phyloP scores from a whole-genome alignment of 1,284 basidiomycete genomes.

The Ceratobasidium sp. region DNA sequence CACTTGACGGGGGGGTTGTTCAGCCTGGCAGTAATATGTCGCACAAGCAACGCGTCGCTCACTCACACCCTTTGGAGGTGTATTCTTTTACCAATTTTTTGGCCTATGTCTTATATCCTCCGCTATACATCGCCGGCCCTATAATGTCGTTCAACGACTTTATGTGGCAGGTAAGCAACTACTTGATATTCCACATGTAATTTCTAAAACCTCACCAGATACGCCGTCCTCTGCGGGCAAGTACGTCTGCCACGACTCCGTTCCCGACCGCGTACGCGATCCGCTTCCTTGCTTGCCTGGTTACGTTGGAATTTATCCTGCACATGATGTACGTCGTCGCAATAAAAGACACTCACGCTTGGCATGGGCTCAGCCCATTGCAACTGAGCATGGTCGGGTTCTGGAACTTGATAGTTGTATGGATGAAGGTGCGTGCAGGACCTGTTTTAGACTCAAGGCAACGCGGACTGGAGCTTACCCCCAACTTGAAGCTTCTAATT shows the following conservation, averaged over 20 bases:
- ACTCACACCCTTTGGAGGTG: constrained; percentile 55
- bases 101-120: constrained; percentile 86
- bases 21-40: constrained; percentile 50
- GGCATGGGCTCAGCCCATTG: constrained; percentile 74
- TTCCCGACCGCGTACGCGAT: constrained; percentile 62
- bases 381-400: constrained; percentile 94
- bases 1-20: constrained; percentile 25
- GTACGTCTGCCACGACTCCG: constrained; percentile 49
- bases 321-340: constrained; percentile 98
- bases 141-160: constrained; percentile 98
- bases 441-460: neutral
- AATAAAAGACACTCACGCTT: constrained; percentile 87
- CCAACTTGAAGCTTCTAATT: constrained; percentile 73
- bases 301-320: constrained; percentile 90
- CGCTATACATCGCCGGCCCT: constrained; percentile 94
- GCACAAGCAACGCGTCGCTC: constrained; percentile 64
- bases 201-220: constrained; percentile 54
- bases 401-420: constrained; percentile 96
- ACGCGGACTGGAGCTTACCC: constrained; percentile 1
- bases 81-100: constrained; percentile 68
- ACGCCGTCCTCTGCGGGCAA: constrained; percentile 55
- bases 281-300: constrained; percentile 73
- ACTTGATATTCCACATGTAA: neutral
- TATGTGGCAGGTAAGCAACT: constrained; percentile 74
- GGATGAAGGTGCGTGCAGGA: constrained; percentile 80